Evolutionary conservation across 305 asterid genomes (phyloP).

Genomic region (Plantago lanceolata): DNA sequence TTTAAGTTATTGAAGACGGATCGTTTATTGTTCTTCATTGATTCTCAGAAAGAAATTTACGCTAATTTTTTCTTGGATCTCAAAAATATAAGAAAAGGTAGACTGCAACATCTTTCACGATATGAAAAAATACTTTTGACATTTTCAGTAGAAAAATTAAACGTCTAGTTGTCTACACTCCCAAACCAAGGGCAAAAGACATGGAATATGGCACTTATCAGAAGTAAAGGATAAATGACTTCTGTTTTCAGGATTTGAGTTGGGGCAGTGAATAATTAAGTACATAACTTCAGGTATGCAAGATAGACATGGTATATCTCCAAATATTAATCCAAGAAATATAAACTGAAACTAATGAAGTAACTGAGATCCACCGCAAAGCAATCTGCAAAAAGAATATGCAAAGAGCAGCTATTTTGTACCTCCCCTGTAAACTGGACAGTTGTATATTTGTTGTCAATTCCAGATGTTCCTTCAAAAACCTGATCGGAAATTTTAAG

Average conservation of each 20-base stretch:
- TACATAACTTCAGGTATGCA: too few relatives aligned
- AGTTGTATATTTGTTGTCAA: slow-evolving; percentile 90
- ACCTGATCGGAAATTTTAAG: slow-evolving; percentile 44
- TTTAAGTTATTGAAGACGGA: too few relatives aligned
- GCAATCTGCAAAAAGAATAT: slow-evolving; percentile 3
- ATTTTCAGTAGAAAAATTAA: too few relatives aligned
- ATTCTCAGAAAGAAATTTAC: neutral
- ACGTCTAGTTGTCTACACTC: too few relatives aligned
- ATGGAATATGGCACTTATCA: too few relatives aligned
- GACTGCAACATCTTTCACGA: too few relatives aligned
- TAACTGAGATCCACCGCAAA: neutral
- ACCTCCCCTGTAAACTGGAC: slow-evolving; percentile 99
- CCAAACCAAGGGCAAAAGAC: too few relatives aligned
- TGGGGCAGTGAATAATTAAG: too few relatives aligned
- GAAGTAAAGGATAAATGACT: too few relatives aligned
- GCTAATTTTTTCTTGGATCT: neutral
- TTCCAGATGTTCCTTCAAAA: slow-evolving; percentile 98
- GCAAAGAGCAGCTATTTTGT: slow-evolving; percentile 22
- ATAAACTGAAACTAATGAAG: neutral
- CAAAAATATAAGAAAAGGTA: neutral
- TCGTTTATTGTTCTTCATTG: too few relatives aligned
- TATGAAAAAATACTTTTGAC: too few relatives aligned
- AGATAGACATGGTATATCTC: neutral
- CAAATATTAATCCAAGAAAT: neutral
- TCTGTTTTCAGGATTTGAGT: too few relatives aligned